Evolutionary conservation across 2,329 filamentous ascomycete species (phyloP).

Genomic region (Onygenales sp.): DNA sequence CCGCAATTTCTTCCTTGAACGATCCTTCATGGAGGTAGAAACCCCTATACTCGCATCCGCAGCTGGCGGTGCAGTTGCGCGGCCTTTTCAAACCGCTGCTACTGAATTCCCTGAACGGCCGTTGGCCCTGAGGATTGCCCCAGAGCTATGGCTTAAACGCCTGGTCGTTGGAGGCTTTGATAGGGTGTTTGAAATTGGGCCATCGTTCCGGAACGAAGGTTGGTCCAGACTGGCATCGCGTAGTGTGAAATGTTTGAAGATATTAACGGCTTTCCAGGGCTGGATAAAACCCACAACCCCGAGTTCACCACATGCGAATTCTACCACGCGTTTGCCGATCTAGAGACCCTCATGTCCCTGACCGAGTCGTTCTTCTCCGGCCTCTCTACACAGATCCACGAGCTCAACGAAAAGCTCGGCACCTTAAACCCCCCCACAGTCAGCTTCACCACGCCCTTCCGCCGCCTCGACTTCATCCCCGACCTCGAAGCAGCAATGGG

Average conservation of each 20-base stretch:
- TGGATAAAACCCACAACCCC: slow-evolving; percentile 88
- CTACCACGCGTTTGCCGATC: slow-evolving; percentile 75
- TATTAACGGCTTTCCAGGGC: slow-evolving; percentile 29
- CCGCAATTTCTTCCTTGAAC: slow-evolving; percentile 61
- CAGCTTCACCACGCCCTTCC: slow-evolving; percentile 51
- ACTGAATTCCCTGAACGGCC: slow-evolving; percentile 64
- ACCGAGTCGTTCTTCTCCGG: slow-evolving; percentile 63
- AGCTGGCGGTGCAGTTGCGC: slow-evolving; percentile 79
- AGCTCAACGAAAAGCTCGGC: slow-evolving; percentile 26
- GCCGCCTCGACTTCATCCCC: slow-evolving; percentile 72
- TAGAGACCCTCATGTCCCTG: slow-evolving; percentile 62
- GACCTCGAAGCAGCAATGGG: slow-evolving; percentile 62
- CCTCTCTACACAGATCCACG: slow-evolving; percentile 45
- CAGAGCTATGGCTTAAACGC: slow-evolving; percentile 90
- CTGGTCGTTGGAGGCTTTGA: slow-evolving; percentile 83
- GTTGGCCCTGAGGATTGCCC: slow-evolving; percentile 76
- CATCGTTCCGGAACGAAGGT: slow-evolving; percentile 87
- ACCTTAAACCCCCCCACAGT: slow-evolving; percentile 41
- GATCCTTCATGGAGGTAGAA: slow-evolving; percentile 74
- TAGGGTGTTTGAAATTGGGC: slow-evolving; percentile 84
- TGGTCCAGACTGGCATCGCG: slow-evolving; percentile 16
- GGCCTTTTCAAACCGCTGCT: slow-evolving; percentile 72
- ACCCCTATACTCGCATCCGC: slow-evolving; percentile 78
- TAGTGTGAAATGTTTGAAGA: too few species aligned
- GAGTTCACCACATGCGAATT: slow-evolving; percentile 98